Percentiles rank a stretch among this genome's conserved stretches.
Evolutionary conservation across 768 basidiomycete genomes (phyloP).

Genomic region (Amanita pallidorosea): DNA sequence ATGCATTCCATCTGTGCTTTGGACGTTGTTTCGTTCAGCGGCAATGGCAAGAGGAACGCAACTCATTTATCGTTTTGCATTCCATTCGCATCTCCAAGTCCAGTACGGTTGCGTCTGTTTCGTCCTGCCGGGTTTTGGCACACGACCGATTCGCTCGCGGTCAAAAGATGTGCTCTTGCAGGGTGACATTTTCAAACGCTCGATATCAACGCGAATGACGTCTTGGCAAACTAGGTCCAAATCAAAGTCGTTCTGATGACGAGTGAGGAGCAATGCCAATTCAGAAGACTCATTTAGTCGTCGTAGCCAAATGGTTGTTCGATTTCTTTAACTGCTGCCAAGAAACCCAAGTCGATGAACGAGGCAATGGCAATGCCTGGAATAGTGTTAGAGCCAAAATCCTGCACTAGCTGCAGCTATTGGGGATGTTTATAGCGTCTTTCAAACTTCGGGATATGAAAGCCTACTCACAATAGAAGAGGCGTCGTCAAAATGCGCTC

Average conservation of each 20-base stretch:
- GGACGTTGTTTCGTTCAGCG: not conserved
- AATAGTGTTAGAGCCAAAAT: conserved; percentile 55
- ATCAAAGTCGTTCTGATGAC: conserved; percentile 49
- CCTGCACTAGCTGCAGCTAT: conserved; percentile 51
- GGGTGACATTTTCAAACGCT: conserved; percentile 6
- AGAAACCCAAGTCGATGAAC: conserved; percentile 68
- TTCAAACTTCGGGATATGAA: not conserved
- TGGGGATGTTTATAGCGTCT: not conserved
- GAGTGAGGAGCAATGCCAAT: not conserved
- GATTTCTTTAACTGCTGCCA: conserved; percentile 63
- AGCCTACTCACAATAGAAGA: conserved; percentile 42
- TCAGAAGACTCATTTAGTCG: conserved; percentile 30
- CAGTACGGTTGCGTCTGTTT: not conserved
- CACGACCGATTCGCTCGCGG: too few species aligned
- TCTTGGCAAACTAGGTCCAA: conserved; percentile 49
- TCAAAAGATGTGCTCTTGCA: conserved; percentile 37
- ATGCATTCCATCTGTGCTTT: not conserved
- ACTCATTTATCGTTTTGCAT: too few species aligned
- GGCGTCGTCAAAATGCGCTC: conserved; percentile 57
- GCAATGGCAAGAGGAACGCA: not conserved
- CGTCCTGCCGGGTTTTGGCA: not conserved
- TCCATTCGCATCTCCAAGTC: not conserved
- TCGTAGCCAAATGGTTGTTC: conserved; percentile 64
- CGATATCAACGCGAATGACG: conserved; percentile 47
- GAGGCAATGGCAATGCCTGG: conserved; percentile 55